phyloP scores from a whole-genome alignment of 2,329 filamentous ascomycete genomes.

The Trichoderma simmonsii region DNA sequence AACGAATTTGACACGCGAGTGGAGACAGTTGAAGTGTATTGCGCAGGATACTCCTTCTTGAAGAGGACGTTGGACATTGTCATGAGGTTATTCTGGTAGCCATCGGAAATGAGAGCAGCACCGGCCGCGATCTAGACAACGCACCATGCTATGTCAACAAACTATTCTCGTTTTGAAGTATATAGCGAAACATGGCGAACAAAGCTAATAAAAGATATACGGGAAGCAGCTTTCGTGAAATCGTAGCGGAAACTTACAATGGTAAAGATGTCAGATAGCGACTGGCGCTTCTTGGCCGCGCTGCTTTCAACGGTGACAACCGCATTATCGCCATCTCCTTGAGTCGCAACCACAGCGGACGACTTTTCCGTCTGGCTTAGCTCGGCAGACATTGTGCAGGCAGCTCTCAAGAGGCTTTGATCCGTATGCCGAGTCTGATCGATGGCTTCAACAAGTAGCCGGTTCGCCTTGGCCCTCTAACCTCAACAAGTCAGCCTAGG shows the following conservation, averaged over 20 bases:
- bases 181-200: background rate
- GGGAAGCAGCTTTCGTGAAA: background rate
- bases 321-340: background rate
- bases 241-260: slow-evolving; percentile 21
- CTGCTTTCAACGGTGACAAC: slow-evolving; percentile 7
- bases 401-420: background rate
- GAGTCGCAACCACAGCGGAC: background rate
- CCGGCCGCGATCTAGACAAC: slow-evolving; percentile 28
- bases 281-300: slow-evolving; percentile 20
- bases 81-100: slow-evolving; percentile 39
- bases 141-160: background rate
- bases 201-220: background rate
- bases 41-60: slow-evolving; percentile 32
- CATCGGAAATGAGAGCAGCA: slow-evolving; percentile 35
- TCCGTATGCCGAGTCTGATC: background rate
- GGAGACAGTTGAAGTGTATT: slow-evolving; percentile 37
- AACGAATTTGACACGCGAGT: slow-evolving; percentile 42
- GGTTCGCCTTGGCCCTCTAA: background rate
- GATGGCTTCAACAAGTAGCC: background rate
- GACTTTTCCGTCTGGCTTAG: background rate
- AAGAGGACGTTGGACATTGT: slow-evolving; percentile 34
- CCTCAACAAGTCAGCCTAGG: background rate
- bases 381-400: background rate
- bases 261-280: slow-evolving; percentile 28
- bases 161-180: background rate